phyloP scores from a whole-genome alignment of 2,329 filamentous ascomycete species.

The Lachnellula suecica region DNA sequence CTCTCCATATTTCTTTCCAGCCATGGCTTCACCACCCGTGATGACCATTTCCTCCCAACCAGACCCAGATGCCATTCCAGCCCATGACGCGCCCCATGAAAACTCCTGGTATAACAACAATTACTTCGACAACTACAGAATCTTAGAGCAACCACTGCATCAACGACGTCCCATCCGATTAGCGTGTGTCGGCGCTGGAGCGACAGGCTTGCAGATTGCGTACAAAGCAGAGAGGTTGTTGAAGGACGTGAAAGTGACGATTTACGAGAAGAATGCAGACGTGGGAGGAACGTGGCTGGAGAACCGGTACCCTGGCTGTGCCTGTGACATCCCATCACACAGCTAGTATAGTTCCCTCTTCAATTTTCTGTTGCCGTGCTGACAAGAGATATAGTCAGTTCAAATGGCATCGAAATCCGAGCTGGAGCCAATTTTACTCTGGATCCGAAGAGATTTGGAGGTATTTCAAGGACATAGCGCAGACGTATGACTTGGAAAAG shows the following conservation, averaged over 20 bases:
- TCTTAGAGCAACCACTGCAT: background rate
- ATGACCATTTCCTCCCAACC: background rate
- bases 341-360: slow-evolving; percentile 60
- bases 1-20: background rate
- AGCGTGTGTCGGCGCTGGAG: slow-evolving; percentile 47
- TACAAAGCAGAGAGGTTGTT: slow-evolving; percentile 43
- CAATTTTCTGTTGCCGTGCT: background rate
- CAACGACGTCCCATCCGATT: slow-evolving; percentile 25
- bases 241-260: slow-evolving; percentile 20
- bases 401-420: slow-evolving; percentile 16
- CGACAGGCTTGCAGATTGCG: slow-evolving; percentile 45
- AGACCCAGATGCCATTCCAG: background rate
- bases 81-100: background rate
- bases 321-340: slow-evolving; percentile 55
- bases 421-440: slow-evolving; percentile 34
- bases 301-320: slow-evolving; percentile 54
- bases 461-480: slow-evolving; percentile 35
- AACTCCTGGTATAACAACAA: background rate
- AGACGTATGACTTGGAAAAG: slow-evolving; percentile 35
- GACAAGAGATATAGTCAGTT: slow-evolving; percentile 7
- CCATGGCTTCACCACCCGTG: background rate
- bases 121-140: background rate
- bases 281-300: slow-evolving; percentile 53
- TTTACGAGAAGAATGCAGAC: slow-evolving; percentile 38
- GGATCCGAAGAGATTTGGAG: slow-evolving; percentile 27